Evolutionary conservation across 108 stramenopile genomes (phyloP), one percentile per base, ranked within the genome.

Genomic region (Nannochloropsis salina): DNA sequence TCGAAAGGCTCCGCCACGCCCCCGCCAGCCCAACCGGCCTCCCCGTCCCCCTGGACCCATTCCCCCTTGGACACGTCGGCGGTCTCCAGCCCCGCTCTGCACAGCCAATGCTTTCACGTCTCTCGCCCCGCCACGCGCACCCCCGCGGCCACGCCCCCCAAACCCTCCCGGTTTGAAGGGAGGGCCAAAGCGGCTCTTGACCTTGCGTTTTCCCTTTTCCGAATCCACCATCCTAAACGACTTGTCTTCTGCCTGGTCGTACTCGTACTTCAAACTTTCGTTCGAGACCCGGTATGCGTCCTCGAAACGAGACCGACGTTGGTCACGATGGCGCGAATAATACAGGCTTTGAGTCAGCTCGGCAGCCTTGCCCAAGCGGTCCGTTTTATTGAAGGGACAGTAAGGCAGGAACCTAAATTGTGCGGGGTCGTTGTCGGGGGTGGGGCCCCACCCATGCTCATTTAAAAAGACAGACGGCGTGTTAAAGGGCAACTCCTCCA

Each of bases 1-100:
- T 22, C 90, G 85, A 2, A 88, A 82, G 84, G 89, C 89, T 22
- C 82, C 90, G 8, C 85, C 88, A 40, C 90, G 84, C 41, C 90
- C 88, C n/a, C 83, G 44, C 3, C 91, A 80, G 12, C 92, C 43
- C 42, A 44, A 89, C 3, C 92, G 51, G 9, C 88, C 86, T 8
- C 90, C 90, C 2, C 92, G 84, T n/a, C 93, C 93, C 11, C 91
- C 92, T n/a, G 61, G 20, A 2, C 81, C 82, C 3, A 6, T 5
- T 9, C 44, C 43, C 82, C 79, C 42, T 44, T 83, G 40, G 87
- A 87, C 11, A 91, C 90, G 79, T 91, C 93, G 42, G 81, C 83
- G 61, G 86, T 82, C 86, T 84, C 84, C 90, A n/a, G 61, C 20
- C 2, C 20, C 61, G 2, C n/a, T 74, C 61, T 74, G 61, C 6